These are phyloP conservation scores for Suhomyces bokatorum DNA, from an alignment of 1,139 yeast species.

Conservation along the genomic window DNA sequence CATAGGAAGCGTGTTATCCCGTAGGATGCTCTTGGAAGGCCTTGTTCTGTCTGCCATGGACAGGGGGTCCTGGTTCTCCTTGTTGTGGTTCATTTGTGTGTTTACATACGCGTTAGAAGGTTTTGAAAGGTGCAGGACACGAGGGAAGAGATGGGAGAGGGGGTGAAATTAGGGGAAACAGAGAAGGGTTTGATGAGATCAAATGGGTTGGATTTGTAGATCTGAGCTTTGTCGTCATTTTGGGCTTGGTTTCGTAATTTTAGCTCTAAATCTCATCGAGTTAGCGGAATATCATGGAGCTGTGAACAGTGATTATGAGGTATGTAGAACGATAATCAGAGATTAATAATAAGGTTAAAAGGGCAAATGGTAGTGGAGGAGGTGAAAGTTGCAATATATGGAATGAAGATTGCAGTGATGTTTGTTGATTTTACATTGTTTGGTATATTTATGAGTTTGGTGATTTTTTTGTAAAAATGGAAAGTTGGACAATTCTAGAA, in stretches of 20 bases:
- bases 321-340: too few relatives aligned
- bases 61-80: slow-evolving; percentile 12
- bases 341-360: too few relatives aligned
- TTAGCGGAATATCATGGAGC: neutral
- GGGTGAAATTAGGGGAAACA: too few relatives aligned
- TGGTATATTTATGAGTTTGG: too few relatives aligned
- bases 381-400: too few relatives aligned
- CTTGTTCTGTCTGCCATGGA: slow-evolving; percentile 12
- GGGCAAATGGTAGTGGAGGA: too few relatives aligned
- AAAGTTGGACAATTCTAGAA: too few relatives aligned
- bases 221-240: neutral
- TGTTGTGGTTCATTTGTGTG: slow-evolving; percentile 7
- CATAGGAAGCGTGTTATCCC: slow-evolving; percentile 28
- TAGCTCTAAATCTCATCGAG: neutral
- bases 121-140: neutral
- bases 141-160: neutral
- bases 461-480: too few relatives aligned
- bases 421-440: too few relatives aligned
- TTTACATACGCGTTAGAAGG: slow-evolving; percentile 1
- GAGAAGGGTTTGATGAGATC: neutral
- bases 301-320: too few relatives aligned
- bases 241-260: neutral
- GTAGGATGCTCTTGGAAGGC: slow-evolving; percentile 30
- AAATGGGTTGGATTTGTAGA: neutral
- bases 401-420: too few relatives aligned